Conservation (phyloP, 768 basidiomycete species). For the Suillus weaverae region DNA sequence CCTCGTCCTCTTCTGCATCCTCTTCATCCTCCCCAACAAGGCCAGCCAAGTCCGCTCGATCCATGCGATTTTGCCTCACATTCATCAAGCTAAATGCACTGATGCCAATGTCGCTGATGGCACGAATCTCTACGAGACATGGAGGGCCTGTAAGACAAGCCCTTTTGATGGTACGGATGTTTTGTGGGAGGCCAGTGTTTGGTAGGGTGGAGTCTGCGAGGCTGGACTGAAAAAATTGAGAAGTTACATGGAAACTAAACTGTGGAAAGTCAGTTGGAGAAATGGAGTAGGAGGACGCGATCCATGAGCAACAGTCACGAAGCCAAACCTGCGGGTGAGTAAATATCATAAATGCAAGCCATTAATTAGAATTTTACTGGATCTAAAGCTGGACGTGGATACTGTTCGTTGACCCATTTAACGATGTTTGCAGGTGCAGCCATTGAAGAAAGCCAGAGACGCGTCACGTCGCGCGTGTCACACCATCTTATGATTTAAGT, state of each 20-base stretch:
- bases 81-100: slow-evolving; percentile 83
- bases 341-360: not conserved
- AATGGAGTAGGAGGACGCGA: slow-evolving; percentile 47
- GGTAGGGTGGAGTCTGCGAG: slow-evolving; percentile 69
- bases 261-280: slow-evolving; percentile 49
- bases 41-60: slow-evolving; percentile 50
- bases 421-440: slow-evolving; percentile 33
- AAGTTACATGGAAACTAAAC: slow-evolving; percentile 56
- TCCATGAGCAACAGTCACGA: slow-evolving; percentile 67
- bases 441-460: slow-evolving; percentile 17
- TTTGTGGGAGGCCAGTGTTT: slow-evolving; percentile 64
- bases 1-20: slow-evolving; percentile 62
- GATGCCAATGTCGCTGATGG: slow-evolving; percentile 80
- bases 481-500: not conserved
- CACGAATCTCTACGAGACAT: slow-evolving; percentile 71
- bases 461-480: not conserved
- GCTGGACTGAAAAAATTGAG: slow-evolving; percentile 72
- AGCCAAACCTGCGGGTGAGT: slow-evolving; percentile 66
- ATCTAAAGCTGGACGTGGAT: slow-evolving; percentile 65
- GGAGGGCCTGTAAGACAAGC: slow-evolving; percentile 43
- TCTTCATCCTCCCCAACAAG: slow-evolving; percentile 46
- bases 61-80: slow-evolving; percentile 60
- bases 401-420: slow-evolving; percentile 54
- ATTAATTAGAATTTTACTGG: slow-evolving; percentile 40
- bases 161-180: slow-evolving; percentile 39